Conservation (phyloP, 176 grass and related monocot genomes). For the Cenchrus purpureus region DNA sequence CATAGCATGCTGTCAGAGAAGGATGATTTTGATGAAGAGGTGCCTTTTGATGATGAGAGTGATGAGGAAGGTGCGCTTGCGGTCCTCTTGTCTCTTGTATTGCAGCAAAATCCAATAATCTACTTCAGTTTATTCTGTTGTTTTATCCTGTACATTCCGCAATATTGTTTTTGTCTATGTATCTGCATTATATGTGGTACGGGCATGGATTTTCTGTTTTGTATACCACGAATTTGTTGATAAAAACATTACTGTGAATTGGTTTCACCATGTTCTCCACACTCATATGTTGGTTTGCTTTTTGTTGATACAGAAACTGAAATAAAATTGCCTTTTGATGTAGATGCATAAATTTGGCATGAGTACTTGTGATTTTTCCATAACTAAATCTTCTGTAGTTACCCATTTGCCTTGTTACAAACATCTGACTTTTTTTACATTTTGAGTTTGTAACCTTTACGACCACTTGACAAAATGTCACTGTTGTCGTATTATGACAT, state of each 20-base stretch:
- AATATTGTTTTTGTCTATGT: conserved; percentile 6
- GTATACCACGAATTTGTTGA: background rate
- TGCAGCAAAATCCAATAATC: background rate
- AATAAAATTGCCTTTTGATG: background rate
- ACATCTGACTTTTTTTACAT: conserved; percentile 12
- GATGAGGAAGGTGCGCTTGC: conserved; percentile 54
- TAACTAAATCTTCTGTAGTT: conserved; percentile 8
- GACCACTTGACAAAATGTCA: conserved; percentile 3
- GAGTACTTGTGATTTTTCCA: background rate
- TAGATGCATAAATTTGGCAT: background rate
- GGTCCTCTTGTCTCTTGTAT: background rate
- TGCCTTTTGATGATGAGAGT: conserved; percentile 69
- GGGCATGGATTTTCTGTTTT: background rate
- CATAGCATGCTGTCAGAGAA: conserved; percentile 47
- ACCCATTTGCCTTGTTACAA: background rate
- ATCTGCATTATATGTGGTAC: background rate
- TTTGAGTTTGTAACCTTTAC: conserved; percentile 27
- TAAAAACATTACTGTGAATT: background rate
- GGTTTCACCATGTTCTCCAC: background rate
- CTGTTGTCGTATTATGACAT: background rate
- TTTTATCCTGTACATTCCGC: background rate
- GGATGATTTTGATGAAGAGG: conserved; percentile 93
- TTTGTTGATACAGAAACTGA: conserved; percentile 15
- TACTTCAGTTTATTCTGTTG: background rate
- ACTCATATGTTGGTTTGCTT: background rate